Conservation (phyloP, 169 alveolate genomes). For the Neospora caninum region DNA sequence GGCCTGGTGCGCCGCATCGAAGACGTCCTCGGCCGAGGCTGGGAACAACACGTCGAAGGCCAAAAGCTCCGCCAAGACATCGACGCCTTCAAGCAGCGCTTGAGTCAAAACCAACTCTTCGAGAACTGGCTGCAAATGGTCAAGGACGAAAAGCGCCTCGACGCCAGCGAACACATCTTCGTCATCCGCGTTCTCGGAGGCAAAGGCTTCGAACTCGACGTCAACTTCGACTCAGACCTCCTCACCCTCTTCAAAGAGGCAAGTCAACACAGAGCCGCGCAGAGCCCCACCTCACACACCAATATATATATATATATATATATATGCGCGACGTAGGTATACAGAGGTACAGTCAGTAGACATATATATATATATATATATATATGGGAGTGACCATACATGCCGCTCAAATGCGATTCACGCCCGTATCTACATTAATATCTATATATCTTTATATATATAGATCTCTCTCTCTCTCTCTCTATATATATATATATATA, state of each 20-base stretch:
- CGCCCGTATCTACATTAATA: too few relatives aligned
- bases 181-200: slow-evolving; percentile 64
- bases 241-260: slow-evolving; percentile 75
- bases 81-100: slow-evolving; percentile 89
- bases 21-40: slow-evolving; percentile 92
- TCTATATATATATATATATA: too few relatives aligned
- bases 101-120: slow-evolving; percentile 77
- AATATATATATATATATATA: too few relatives aligned
- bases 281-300: too few relatives aligned
- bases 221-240: slow-evolving; percentile 79
- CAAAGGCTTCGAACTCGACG: slow-evolving; percentile 73
- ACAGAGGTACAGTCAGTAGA: too few relatives aligned
- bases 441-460: not conserved
- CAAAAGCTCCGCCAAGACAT: slow-evolving; percentile 91
- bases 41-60: slow-evolving; percentile 95
- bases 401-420: too few relatives aligned
- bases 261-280: not conserved
- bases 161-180: slow-evolving; percentile 67
- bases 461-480: too few relatives aligned
- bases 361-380: too few relatives aligned
- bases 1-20: slow-evolving; percentile 83
- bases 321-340: too few relatives aligned
- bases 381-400: not conserved
- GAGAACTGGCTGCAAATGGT: slow-evolving; percentile 87
- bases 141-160: slow-evolving; percentile 76